phyloP scores from a whole-genome alignment of 2,329 filamentous ascomycete species.

The Aspergillus glaucus region DNA sequence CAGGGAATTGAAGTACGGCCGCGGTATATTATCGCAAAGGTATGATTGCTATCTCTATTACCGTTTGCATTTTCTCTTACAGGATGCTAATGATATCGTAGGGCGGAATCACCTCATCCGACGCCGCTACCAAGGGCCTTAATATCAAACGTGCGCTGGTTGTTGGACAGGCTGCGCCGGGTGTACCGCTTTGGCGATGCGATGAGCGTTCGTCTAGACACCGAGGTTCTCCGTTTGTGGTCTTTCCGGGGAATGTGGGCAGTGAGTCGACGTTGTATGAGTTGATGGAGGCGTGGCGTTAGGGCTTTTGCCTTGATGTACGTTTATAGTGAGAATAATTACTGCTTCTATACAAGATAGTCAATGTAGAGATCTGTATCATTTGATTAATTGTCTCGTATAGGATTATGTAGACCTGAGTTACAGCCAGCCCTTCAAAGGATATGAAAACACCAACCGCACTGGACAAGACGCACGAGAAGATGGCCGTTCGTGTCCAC shows the following conservation, averaged over 20 bases:
- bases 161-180: slow-evolving; percentile 52
- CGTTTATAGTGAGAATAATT: too few species aligned
- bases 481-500: too few species aligned
- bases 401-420: too few species aligned
- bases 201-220: slow-evolving; percentile 48
- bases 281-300: slow-evolving; percentile 38
- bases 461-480: too few species aligned
- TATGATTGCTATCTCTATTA: slow-evolving; percentile 7
- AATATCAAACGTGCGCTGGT: slow-evolving; percentile 50
- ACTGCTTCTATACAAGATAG: too few species aligned
- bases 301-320: neutral
- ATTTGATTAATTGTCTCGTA: too few species aligned
- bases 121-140: slow-evolving; percentile 53
- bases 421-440: too few species aligned
- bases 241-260: slow-evolving; percentile 56
- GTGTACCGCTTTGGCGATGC: slow-evolving; percentile 55
- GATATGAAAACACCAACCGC: too few species aligned
- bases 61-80: neutral
- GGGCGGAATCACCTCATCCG: slow-evolving; percentile 55
- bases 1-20: slow-evolving; percentile 43
- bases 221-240: slow-evolving; percentile 49
- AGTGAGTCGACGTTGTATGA: slow-evolving; percentile 43
- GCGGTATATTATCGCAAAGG: slow-evolving; percentile 53
- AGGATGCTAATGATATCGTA: slow-evolving; percentile 14
- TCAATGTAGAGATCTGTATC: too few species aligned